Conservation (phyloP, 805 yeast species). For the Millerozyma acaciae region DNA sequence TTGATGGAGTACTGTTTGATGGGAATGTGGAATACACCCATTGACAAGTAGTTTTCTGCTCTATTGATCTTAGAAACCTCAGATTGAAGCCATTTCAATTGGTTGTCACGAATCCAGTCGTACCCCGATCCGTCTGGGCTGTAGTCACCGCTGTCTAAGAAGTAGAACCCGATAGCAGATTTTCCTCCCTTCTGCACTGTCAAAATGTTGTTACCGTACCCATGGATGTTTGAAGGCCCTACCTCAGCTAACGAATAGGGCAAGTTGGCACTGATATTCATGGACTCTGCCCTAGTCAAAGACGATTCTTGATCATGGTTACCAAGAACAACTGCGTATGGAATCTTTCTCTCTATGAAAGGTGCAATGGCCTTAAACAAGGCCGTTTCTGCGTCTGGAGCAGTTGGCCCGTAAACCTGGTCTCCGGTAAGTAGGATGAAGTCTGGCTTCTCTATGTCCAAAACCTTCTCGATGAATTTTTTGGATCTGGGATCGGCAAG, state of each 20-base stretch:
- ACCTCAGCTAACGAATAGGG: constrained; percentile 64
- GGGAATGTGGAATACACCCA: constrained; percentile 96
- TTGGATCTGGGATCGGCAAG: constrained; percentile 75
- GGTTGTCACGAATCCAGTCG: constrained; percentile 77
- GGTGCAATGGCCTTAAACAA: constrained; percentile 74
- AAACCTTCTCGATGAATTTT: constrained; percentile 53
- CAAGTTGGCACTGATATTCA: constrained; percentile 50
- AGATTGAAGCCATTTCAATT: constrained; percentile 53
- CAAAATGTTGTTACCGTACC: constrained; percentile 77
- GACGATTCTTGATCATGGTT: constrained; percentile 93
- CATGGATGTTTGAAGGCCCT: constrained; percentile 69
- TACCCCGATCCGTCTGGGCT: constrained; percentile 68
- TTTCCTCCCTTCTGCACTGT: constrained; percentile 43
- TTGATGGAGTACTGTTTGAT: constrained; percentile 71
- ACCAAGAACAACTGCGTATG: constrained; percentile 84
- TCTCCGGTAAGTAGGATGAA: constrained; percentile 88
- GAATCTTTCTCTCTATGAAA: constrained; percentile 61
- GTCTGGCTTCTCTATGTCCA: constrained; percentile 79
- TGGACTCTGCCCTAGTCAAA: constrained; percentile 55
- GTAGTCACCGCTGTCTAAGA: constrained; percentile 81
- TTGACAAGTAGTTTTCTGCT: constrained; percentile 46
- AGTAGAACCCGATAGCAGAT: constrained; percentile 58
- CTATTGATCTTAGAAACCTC: constrained; percentile 24
- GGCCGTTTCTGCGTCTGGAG: constrained; percentile 81
- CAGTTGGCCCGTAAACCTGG: constrained; percentile 75